phyloP scores from a whole-genome alignment of 345 rosid species.

The Cardamine chenopodiifolia region DNA sequence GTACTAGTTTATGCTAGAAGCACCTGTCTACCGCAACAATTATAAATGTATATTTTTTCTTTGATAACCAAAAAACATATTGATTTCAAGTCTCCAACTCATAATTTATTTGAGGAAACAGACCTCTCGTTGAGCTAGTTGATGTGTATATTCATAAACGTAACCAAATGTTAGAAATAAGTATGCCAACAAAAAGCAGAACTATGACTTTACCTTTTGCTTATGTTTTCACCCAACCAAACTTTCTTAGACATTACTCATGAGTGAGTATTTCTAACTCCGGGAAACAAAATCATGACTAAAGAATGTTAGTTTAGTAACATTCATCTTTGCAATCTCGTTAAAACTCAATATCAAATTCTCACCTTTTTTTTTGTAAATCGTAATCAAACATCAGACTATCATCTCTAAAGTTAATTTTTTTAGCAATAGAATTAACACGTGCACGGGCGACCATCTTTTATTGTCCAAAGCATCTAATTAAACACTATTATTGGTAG shows the following conservation, averaged over 20 bases:
- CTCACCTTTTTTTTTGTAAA: neutral
- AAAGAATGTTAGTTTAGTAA: constrained; percentile 7
- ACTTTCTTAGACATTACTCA: constrained; percentile 17
- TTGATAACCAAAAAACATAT: neutral
- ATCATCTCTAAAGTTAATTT: neutral
- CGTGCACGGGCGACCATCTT: neutral
- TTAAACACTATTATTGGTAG: constrained; percentile 20
- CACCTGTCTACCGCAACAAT: neutral
- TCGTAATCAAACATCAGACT: neutral
- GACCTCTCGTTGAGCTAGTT: neutral
- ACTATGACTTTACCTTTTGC: constrained; percentile 30
- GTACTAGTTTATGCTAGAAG: neutral
- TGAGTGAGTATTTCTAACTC: constrained; percentile 9
- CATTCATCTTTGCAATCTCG: neutral
- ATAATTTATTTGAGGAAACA: neutral
- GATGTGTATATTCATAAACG: constrained; percentile 8
- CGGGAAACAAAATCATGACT: constrained; percentile 38
- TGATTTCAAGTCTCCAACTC: neutral
- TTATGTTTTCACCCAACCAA: constrained; percentile 18
- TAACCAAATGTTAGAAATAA: constrained; percentile 21
- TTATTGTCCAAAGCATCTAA: constrained; percentile 24
- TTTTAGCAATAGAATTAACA: neutral
- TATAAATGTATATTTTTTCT: neutral
- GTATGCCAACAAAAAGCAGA: constrained; percentile 33
- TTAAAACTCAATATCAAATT: neutral